A percentile compares a stretch with the other conserved stretches of the same genome.
Evolutionary conservation across 176 grass and related monocot genomes (phyloP).

Genomic region (Coix lacrymajobi): DNA sequence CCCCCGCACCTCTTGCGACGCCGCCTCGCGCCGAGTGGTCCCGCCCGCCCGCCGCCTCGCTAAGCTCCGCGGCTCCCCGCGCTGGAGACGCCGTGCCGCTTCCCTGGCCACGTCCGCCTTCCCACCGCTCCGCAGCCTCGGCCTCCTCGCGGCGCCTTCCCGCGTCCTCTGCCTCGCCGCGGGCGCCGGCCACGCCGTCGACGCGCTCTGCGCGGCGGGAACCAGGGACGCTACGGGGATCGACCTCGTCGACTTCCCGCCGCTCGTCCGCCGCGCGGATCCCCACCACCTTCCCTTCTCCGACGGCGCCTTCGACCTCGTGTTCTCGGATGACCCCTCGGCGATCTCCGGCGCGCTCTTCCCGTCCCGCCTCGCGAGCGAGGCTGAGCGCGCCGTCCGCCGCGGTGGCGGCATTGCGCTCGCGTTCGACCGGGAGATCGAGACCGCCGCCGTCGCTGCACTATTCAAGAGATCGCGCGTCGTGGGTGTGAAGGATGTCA

Average conservation of each 20-base stretch:
- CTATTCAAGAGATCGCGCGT: conserved; percentile 63
- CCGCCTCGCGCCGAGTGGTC: conserved; percentile 52
- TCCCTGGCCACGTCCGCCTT: conserved; percentile 25
- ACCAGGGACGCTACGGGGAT: conserved; percentile 43
- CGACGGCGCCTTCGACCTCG: conserved; percentile 61
- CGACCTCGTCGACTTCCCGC: conserved; percentile 68
- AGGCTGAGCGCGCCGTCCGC: conserved; percentile 58
- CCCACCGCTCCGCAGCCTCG: conserved; percentile 21
- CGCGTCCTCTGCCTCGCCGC: conserved; percentile 66
- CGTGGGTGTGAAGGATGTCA: conserved; percentile 46
- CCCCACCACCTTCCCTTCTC: conserved; percentile 61
- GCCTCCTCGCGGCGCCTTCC: conserved; percentile 40
- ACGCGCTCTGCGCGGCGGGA: conserved; percentile 45
- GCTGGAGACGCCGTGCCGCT: conserved; percentile 26
- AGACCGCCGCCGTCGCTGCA: conserved; percentile 32
- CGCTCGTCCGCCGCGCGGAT: conserved; percentile 59
- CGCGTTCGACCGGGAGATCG: conserved; percentile 18
- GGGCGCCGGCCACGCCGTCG: conserved; percentile 58
- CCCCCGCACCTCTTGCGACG: conserved; percentile 68
- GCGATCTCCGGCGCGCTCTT: conserved; percentile 56
- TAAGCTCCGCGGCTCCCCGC: conserved; percentile 43
- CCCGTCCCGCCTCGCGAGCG: conserved; percentile 41
- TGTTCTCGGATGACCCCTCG: conserved; percentile 45
- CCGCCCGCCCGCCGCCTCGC: conserved; percentile 40
- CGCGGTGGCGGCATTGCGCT: conserved; percentile 45